Base-by-base conservation (phyloP, 139 green algal species). In the Parachlorella kessleri region DNA sequence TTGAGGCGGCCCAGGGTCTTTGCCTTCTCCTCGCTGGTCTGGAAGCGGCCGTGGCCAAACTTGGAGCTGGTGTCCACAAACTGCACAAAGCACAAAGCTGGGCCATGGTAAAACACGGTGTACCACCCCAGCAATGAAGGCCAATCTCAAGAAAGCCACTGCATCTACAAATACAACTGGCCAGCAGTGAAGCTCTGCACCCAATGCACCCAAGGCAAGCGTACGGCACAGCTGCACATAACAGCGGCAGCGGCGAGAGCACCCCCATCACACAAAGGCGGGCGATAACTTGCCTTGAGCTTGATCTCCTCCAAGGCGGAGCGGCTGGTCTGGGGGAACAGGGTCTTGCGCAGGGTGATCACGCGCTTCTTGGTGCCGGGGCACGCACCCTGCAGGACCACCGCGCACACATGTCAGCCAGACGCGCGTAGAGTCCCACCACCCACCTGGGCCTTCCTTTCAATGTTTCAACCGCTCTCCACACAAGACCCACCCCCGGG, bases 41-140 rank as follows among this genome's bases (percentile, higher is more conserved):
- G 97, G 97, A 99, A 99, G 81, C 97, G 94, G 72, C 97, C 97
- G 79, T 99, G 95, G 74, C 97, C 97, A 78, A 99, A 98, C 93
- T 99, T 99, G 82, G 87, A 92, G 53, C 53, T 32, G 80, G 91
- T 59, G 48, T 59, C 48, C 14, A 59, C 21, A 18, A 59, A 59
- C 48, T 59, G 48, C 48, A 59, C 48, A 28, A 14, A 59, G 48
- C 14, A 14, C 14, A 59, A 59, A 59, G 48, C 21, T 14, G 21
- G 69, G n/a, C n/a, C n/a, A n/a, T n/a, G n/a, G n/a, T n/a, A n/a
- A n/a, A n/a, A n/a, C n/a, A n/a, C n/a, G n/a, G n/a, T n/a, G n/a
- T n/a, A n/a, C n/a, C n/a, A n/a, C n/a, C n/a, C n/a, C n/a, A n/a
- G n/a, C n/a, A n/a, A n/a, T n/a, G n/a, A n/a, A n/a, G n/a, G n/a